phyloP scores from a whole-genome alignment of 352 stramenopile genomes.

The Globisporangium echinulatum region DNA sequence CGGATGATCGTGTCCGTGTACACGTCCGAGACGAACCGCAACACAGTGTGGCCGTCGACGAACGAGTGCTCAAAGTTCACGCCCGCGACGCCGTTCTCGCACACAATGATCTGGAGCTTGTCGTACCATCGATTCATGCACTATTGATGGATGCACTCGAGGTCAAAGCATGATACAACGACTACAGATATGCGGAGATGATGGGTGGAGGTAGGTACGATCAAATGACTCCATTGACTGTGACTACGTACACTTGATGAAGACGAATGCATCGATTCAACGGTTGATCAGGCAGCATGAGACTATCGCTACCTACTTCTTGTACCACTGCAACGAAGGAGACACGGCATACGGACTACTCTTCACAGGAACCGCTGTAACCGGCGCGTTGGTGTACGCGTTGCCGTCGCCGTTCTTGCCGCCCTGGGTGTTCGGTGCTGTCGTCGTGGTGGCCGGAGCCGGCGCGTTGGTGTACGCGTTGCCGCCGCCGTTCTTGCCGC shows the following conservation, averaged over 20 bases:
- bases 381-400: not conserved
- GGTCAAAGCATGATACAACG: too few species aligned
- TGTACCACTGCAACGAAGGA: too few species aligned
- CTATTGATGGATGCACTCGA: not conserved
- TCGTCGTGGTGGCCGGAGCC: conserved; percentile 3
- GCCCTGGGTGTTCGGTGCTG: conserved; percentile 1
- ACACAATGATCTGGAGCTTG: conserved; percentile 95
- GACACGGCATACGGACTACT: too few species aligned
- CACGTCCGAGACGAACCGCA: conserved; percentile 85
- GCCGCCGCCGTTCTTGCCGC: not conserved
- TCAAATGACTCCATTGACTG: too few species aligned
- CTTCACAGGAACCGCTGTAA: not conserved
- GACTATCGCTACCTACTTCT: too few species aligned
- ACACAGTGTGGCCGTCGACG: conserved; percentile 95
- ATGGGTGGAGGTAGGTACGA: too few species aligned
- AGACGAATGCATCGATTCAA: too few species aligned
- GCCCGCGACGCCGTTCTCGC: conserved; percentile 89
- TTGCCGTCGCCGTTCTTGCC: conserved; percentile 1
- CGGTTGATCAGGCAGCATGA: too few species aligned
- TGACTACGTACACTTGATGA: too few species aligned
- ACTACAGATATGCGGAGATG: too few species aligned
- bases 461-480: not conserved
- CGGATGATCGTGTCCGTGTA: conserved; percentile 90
- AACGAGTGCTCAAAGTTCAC: conserved; percentile 98
- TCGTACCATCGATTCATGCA: conserved; percentile 98